phyloP scores from a whole-genome alignment of 2,329 filamentous ascomycete genomes.

The Sporothrix dimorphospora region DNA sequence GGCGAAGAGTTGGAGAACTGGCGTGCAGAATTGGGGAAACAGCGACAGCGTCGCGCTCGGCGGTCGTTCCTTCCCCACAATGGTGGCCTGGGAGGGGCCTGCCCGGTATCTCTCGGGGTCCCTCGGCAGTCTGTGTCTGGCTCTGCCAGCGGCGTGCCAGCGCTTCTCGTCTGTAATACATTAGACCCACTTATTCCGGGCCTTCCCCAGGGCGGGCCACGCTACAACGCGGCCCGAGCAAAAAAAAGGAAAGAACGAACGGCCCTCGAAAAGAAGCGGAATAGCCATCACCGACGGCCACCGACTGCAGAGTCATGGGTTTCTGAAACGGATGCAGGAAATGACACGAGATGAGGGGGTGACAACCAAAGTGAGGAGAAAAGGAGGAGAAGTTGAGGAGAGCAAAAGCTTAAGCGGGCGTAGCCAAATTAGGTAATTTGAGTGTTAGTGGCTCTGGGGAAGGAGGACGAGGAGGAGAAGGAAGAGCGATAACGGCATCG shows the following conservation, averaged over 20 bases:
- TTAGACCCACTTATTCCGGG: neutral
- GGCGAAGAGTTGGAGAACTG: slow-evolving; percentile 1
- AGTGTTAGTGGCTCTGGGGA: slow-evolving; percentile 9
- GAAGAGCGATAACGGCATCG: neutral
- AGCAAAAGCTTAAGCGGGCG: neutral
- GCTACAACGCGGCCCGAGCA: slow-evolving; percentile 10
- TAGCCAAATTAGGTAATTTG: slow-evolving; percentile 16
- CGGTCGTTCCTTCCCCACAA: neutral
- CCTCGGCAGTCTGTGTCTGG: neutral
- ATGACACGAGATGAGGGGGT: neutral
- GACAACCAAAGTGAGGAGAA: neutral
- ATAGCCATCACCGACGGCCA: neutral
- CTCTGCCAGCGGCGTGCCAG: neutral
- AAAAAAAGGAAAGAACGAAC: neutral
- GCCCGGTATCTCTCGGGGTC: neutral
- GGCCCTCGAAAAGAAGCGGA: neutral
- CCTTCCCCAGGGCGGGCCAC: neutral
- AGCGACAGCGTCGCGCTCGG: neutral
- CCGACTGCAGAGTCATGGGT: neutral
- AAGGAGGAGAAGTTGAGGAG: neutral
- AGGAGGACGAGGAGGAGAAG: neutral
- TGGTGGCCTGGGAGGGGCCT: neutral
- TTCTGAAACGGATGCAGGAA: neutral
- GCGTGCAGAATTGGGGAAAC: neutral
- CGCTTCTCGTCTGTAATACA: too few species aligned